Conservation (phyloP, 1,139 yeast genomes). For the Taiozyma sp. region DNA sequence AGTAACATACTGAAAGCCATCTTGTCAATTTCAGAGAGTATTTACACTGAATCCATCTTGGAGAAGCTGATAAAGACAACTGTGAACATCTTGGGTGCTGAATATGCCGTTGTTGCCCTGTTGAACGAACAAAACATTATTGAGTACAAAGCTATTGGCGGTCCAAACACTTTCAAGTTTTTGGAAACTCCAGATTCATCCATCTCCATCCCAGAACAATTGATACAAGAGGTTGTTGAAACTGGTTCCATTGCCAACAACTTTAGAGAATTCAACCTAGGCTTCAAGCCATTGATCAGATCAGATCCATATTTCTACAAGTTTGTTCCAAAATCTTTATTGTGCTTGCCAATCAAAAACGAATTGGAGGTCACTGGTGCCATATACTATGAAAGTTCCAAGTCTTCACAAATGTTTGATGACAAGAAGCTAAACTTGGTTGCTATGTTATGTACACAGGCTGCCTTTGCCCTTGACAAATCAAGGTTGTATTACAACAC, state of each 20-base stretch:
- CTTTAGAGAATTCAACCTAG: constrained; percentile 32
- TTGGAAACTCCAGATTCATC: constrained; percentile 5
- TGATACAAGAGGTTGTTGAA: constrained; percentile 37
- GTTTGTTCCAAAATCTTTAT: constrained; percentile 33
- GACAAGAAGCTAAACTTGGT: constrained; percentile 37
- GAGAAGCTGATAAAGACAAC: constrained; percentile 39
- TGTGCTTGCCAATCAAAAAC: constrained; percentile 46
- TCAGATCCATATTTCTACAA: constrained; percentile 40
- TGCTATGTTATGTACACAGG: constrained; percentile 47
- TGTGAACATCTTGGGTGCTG: constrained; percentile 39
- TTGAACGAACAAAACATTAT: constrained; percentile 33
- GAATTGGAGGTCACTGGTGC: constrained; percentile 43
- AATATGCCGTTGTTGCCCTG: constrained; percentile 41
- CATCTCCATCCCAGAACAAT: constrained; percentile 43
- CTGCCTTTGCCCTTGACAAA: constrained; percentile 49
- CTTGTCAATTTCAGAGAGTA: constrained; percentile 45
- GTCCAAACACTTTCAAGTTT: constrained; percentile 29
- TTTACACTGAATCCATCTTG: constrained; percentile 36
- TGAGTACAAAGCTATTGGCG: constrained; percentile 40
- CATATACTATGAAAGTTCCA: constrained; percentile 41
- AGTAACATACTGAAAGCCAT: constrained; percentile 35
- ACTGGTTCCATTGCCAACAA: constrained; percentile 37
- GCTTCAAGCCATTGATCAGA: constrained; percentile 34
- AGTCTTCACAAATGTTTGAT: constrained; percentile 26
- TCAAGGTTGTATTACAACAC: constrained; percentile 44